These are phyloP conservation scores for Phallus indusiatus DNA, from an alignment of 768 basidiomycete genomes.

Conservation along the genomic window DNA sequence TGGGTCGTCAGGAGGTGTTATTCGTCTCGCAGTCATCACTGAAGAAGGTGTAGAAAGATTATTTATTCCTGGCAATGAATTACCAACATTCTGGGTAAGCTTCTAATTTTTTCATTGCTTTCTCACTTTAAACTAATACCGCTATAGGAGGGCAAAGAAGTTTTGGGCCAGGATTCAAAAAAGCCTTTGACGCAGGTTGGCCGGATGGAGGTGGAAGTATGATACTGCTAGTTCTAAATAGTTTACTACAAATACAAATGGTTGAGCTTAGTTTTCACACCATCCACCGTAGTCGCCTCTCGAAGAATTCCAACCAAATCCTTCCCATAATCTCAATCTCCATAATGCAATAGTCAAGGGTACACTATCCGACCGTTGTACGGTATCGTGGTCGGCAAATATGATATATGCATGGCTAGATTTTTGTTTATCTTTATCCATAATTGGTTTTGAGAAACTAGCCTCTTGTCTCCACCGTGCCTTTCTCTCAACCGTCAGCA, in stretches of 20 bases:
- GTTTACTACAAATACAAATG: not conserved
- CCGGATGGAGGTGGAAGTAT: constrained; percentile 15
- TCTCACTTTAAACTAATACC: not conserved
- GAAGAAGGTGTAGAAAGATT: constrained; percentile 84
- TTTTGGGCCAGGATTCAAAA: constrained; percentile 31
- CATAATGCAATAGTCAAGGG: constrained; percentile 65
- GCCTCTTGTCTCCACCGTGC: constrained; percentile 17
- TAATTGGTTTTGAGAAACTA: not conserved
- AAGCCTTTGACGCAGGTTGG: constrained; percentile 7
- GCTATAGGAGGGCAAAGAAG: constrained; percentile 54
- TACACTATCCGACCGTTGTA: constrained; percentile 48
- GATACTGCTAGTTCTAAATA: not conserved
- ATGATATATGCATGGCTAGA: constrained; percentile 66
- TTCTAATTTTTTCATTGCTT: not conserved
- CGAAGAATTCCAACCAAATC: constrained; percentile 37
- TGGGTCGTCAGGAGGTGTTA: constrained; percentile 94
- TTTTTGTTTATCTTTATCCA: constrained; percentile 26
- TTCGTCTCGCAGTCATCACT: constrained; percentile 96
- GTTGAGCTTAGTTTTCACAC: constrained; percentile 5
- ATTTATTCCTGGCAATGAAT: constrained; percentile 84
- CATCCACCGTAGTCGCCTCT: constrained; percentile 17
- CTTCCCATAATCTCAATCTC: constrained; percentile 74
- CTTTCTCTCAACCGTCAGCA: constrained; percentile 40
- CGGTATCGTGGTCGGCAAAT: constrained; percentile 38
- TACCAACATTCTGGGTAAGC: constrained; percentile 71